These are phyloP conservation scores for Chlorella sp. DNA, from an alignment of 139 green algal genomes.

Conservation along the genomic window DNA sequence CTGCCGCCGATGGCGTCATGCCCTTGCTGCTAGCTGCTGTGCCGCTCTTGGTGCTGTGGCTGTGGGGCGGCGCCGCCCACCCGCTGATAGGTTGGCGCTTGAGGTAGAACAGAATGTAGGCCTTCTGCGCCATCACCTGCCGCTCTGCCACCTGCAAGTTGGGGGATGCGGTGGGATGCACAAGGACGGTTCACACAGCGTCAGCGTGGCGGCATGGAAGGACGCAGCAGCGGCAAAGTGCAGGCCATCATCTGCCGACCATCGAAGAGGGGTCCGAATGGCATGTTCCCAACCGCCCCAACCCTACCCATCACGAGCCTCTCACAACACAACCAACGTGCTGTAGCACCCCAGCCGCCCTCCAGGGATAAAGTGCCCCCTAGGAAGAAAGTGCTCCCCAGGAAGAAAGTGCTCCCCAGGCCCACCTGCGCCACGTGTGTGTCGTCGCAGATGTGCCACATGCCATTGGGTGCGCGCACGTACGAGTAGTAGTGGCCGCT, in stretches of 20 bases:
- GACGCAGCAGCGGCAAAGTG: background rate
- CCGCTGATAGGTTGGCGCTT: slow-evolving; percentile 25
- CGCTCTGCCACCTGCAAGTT: slow-evolving; percentile 69
- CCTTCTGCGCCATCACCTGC: slow-evolving; percentile 83
- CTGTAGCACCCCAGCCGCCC: too few species aligned
- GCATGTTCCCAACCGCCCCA: background rate
- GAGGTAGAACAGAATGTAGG: slow-evolving; percentile 98
- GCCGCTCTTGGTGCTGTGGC: background rate
- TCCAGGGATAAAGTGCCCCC: too few species aligned
- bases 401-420: background rate
- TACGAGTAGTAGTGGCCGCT: slow-evolving; percentile 97
- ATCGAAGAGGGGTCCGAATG: background rate
- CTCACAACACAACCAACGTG: background rate
- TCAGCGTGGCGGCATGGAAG: background rate
- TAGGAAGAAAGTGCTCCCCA: background rate
- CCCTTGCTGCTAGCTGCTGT: background rate
- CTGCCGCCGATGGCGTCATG: background rate
- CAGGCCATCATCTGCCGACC: background rate
- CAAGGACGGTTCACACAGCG: background rate
- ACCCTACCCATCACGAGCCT: background rate
- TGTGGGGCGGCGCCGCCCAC: background rate
- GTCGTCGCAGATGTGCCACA: slow-evolving; percentile 93
- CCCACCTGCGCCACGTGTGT: slow-evolving; percentile 56
- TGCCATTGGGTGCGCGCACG: slow-evolving; percentile 53
- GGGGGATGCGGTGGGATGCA: background rate